phyloP scores from a whole-genome alignment of 345 rosid genomes.

The Eutrema yunnanense region DNA sequence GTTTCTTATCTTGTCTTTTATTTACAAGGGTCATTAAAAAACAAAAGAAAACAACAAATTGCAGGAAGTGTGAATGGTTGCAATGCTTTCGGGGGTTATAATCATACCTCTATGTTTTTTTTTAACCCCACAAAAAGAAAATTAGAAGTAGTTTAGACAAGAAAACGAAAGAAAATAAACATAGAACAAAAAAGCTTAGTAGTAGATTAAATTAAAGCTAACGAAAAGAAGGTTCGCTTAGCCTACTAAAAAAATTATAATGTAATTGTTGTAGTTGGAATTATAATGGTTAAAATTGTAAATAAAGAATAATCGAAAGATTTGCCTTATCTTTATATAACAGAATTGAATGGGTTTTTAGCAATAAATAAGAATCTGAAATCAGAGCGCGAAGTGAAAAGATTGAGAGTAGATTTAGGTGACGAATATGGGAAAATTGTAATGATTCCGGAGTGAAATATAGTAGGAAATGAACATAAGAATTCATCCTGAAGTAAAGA shows the following conservation, averaged over 20 bases:
- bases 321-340: too few species aligned
- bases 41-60: neutral
- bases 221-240: neutral
- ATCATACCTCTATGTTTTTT: constrained; percentile 27
- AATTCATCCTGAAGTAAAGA: too few species aligned
- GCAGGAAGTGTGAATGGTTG: constrained; percentile 27
- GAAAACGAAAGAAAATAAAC: neutral
- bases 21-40: neutral
- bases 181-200: neutral
- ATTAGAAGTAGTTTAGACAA: neutral
- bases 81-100: constrained; percentile 30
- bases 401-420: too few species aligned
- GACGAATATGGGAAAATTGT: too few species aligned
- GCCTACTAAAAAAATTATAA: neutral
- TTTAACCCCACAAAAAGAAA: neutral
- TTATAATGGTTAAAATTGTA: too few species aligned
- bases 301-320: too few species aligned
- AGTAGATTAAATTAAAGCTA: neutral
- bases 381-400: too few species aligned
- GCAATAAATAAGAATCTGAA: too few species aligned
- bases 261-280: too few species aligned
- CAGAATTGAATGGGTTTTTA: too few species aligned
- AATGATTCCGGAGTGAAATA: too few species aligned
- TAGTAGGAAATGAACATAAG: too few species aligned
- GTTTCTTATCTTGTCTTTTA: constrained; percentile 18